A percentile compares a stretch with the other conserved stretches of the same genome.
Evolutionary conservation across 371 early-diverging fungal species (phyloP).

Genomic region (Haplosporangium sp.): DNA sequence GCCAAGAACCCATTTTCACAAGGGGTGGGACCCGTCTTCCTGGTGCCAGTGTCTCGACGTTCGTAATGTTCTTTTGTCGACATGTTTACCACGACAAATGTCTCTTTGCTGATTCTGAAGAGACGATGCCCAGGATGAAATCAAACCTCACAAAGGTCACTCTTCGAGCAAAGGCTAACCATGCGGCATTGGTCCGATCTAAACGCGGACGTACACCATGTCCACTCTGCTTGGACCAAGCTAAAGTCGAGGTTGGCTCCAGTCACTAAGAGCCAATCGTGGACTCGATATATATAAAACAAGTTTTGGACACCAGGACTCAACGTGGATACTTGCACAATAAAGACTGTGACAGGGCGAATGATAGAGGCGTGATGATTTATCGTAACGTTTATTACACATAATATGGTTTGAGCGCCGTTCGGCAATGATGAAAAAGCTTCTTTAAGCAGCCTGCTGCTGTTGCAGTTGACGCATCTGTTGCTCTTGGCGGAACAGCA

Average conservation of each 20-base stretch:
- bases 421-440: too few species aligned
- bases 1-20: conserved; percentile 68
- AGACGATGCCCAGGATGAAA: conserved; percentile 48
- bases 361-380: too few species aligned
- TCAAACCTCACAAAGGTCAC: conserved; percentile 50
- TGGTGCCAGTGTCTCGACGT: conserved; percentile 27
- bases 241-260: conserved; percentile 47
- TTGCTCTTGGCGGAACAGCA: neutral
- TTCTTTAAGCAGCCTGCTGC: too few species aligned
- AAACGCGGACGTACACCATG: conserved; percentile 61
- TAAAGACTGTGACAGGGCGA: too few species aligned
- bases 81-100: conserved; percentile 82
- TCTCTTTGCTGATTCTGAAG: conserved; percentile 55
- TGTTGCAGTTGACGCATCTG: too few species aligned
- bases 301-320: too few species aligned
- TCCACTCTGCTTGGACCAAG: conserved; percentile 67
- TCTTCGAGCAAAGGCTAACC: conserved; percentile 63
- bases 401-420: too few species aligned
- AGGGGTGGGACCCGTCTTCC: conserved; percentile 54
- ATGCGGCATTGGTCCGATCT: conserved; percentile 64
- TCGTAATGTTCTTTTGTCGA: conserved; percentile 78
- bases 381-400: too few species aligned
- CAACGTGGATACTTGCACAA: too few species aligned
- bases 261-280: conserved; percentile 1
- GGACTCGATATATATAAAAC: too few species aligned